phyloP scores from a whole-genome alignment of 805 yeast species.

The Saturnispora bothae region DNA sequence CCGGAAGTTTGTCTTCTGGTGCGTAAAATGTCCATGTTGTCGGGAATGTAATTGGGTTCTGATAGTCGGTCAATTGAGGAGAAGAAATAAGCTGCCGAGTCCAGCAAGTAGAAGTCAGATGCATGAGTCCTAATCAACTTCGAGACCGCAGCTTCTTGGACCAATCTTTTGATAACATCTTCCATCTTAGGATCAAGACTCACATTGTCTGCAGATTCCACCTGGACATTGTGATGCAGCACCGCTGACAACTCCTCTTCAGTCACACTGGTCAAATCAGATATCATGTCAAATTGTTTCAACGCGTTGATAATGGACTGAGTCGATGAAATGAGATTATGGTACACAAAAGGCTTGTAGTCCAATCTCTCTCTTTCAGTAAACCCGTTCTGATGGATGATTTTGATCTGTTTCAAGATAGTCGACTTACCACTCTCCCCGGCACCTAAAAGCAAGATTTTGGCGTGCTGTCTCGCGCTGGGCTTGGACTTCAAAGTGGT shows the following conservation, averaged over 20 bases:
- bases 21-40: conserved; percentile 66
- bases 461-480: conserved; percentile 39
- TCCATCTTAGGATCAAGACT: conserved; percentile 36
- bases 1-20: conserved; percentile 92
- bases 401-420: conserved; percentile 72
- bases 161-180: conserved; percentile 43
- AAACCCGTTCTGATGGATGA: conserved; percentile 63
- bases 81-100: conserved; percentile 73
- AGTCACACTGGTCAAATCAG: conserved; percentile 25
- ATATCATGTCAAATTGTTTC: conserved; percentile 35
- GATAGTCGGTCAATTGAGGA: conserved; percentile 55
- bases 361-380: conserved; percentile 60
- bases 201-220: conserved; percentile 24
- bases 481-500: not conserved
- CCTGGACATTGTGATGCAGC: conserved; percentile 31
- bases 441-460: conserved; percentile 72
- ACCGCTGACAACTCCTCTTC: conserved; percentile 34
- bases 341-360: conserved; percentile 69
- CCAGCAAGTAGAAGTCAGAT: conserved; percentile 71
- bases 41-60: conserved; percentile 53
- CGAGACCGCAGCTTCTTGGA: conserved; percentile 49
- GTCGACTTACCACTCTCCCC: conserved; percentile 85
- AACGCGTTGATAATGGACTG: conserved; percentile 62
- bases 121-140: conserved; percentile 47
- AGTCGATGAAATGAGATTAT: conserved; percentile 69